Conservation (phyloP, 2,329 filamentous ascomycete genomes). For the Aspergillus latus region DNA sequence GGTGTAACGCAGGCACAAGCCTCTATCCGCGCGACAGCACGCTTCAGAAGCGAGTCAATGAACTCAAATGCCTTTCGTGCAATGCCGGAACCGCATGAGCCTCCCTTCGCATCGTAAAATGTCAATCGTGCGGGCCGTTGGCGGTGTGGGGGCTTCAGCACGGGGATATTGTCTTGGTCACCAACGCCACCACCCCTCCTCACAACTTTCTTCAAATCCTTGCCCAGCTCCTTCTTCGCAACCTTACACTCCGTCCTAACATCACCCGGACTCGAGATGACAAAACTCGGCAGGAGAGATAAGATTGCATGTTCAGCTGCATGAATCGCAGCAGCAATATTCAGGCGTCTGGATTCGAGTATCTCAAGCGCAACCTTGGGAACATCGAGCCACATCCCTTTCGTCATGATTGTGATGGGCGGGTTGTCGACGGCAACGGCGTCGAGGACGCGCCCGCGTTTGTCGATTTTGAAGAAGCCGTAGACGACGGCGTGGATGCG, state of each 20-base stretch:
- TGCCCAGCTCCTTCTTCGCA: slow-evolving; percentile 80
- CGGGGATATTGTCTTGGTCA: not conserved
- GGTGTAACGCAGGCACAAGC: slow-evolving; percentile 65
- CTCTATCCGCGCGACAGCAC: slow-evolving; percentile 75
- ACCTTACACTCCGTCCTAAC: slow-evolving; percentile 94
- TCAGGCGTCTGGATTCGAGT: slow-evolving; percentile 68
- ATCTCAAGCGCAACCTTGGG: slow-evolving; percentile 77
- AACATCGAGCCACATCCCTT: slow-evolving; percentile 95
- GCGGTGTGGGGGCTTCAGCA: slow-evolving; percentile 46
- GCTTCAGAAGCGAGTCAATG: slow-evolving; percentile 71
- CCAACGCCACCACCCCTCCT: not conserved
- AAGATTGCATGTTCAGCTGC: slow-evolving; percentile 91
- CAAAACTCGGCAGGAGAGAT: slow-evolving; percentile 83
- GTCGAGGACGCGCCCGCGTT: slow-evolving; percentile 79
- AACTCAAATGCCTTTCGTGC: slow-evolving; percentile 94
- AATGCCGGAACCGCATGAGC: slow-evolving; percentile 77
- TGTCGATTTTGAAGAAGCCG: slow-evolving; percentile 97
- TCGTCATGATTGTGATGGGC: slow-evolving; percentile 77
- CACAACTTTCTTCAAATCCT: slow-evolving; percentile 40
- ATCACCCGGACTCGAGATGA: slow-evolving; percentile 85
- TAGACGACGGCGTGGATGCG: slow-evolving; percentile 86
- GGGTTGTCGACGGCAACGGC: slow-evolving; percentile 92
- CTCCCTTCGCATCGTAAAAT: slow-evolving; percentile 94
- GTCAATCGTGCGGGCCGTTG: slow-evolving; percentile 86
- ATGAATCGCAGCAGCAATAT: slow-evolving; percentile 87